Evolutionary conservation across 495 filamentous ascomycete species (phyloP).

Genomic region (Xylaria acuta): DNA sequence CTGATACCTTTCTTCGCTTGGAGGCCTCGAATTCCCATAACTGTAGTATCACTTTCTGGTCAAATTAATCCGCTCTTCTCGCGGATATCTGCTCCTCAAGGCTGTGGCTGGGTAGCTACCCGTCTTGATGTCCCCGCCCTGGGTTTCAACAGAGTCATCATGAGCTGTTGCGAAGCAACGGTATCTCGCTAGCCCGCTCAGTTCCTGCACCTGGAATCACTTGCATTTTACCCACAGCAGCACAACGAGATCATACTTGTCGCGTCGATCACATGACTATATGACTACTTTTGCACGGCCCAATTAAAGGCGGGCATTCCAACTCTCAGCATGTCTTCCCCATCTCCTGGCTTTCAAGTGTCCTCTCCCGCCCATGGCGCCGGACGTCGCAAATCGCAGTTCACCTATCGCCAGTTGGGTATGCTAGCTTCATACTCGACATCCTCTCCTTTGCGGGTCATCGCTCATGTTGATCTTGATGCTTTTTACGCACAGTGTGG

Average conservation of each 20-base stretch:
- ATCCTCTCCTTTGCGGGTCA: constrained; percentile 79
- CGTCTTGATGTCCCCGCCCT: neutral
- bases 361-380: constrained; percentile 48
- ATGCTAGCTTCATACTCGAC: constrained; percentile 74
- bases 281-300: constrained; percentile 8
- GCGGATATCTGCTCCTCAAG: neutral
- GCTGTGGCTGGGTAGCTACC: neutral
- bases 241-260: neutral
- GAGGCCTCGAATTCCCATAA: neutral
- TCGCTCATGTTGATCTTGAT: constrained; percentile 94
- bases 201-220: constrained; percentile 1
- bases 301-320: constrained; percentile 6
- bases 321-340: constrained; percentile 37
- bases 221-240: neutral
- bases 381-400: constrained; percentile 66
- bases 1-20: neutral
- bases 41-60: neutral
- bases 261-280: constrained; percentile 16
- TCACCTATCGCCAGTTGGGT: constrained; percentile 82
- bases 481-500: constrained; percentile 99
- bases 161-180: neutral
- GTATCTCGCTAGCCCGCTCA: neutral
- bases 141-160: neutral
- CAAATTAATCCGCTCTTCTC: neutral
- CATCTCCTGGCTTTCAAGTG: constrained; percentile 40